These are phyloP conservation scores for Macrotyloma uniflorum DNA, from an alignment of 306 rosid genomes.

Conservation along the genomic window DNA sequence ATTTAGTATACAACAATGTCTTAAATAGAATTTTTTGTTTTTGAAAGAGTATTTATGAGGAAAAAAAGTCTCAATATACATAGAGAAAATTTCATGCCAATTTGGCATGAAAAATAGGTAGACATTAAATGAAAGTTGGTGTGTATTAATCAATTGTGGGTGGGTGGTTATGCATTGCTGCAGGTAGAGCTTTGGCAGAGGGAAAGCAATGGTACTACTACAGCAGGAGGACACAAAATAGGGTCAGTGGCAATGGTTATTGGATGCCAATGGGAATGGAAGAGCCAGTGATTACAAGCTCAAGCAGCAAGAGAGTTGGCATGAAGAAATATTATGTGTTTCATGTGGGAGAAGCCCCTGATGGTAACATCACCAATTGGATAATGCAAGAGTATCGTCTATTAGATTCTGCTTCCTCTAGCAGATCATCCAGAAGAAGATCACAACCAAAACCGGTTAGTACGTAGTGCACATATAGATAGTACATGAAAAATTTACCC, in stretches of 20 bases:
- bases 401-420: constrained; percentile 52
- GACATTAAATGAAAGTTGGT: neutral
- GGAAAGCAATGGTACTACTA: constrained; percentile 92
- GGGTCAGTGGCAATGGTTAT: constrained; percentile 66
- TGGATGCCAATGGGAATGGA: constrained; percentile 79
- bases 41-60: neutral
- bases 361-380: constrained; percentile 78
- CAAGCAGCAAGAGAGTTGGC: constrained; percentile 64
- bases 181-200: constrained; percentile 87
- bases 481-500: neutral
- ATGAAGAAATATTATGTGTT: constrained; percentile 71
- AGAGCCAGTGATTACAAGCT: constrained; percentile 58
- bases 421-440: constrained; percentile 64
- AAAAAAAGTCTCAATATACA: neutral
- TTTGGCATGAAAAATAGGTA: neutral
- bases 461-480: neutral
- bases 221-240: constrained; percentile 74
- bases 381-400: constrained; percentile 88
- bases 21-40: neutral
- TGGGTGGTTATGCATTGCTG: constrained; percentile 18
- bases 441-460: constrained; percentile 64
- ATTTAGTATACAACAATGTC: neutral
- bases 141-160: neutral
- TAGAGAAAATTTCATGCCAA: constrained; percentile 7
- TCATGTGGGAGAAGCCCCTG: constrained; percentile 59